Percentiles rank a stretch among this genome's conserved stretches.
phyloP scores from a whole-genome alignment of 805 yeast species.

The Nadsonia fulvescens region DNA sequence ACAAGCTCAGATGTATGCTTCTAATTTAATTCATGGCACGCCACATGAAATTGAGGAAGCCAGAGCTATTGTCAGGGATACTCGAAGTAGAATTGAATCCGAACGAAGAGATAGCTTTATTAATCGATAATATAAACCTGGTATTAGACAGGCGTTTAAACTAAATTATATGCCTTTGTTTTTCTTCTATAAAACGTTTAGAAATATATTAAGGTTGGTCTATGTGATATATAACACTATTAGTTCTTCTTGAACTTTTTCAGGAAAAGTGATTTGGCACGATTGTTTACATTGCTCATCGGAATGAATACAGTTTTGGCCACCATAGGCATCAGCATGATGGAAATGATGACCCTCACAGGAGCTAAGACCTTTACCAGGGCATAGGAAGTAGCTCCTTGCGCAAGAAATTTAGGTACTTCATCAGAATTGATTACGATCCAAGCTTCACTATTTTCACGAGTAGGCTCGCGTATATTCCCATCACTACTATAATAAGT shows the following conservation, averaged over 20 bases:
- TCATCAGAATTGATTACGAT: slow-evolving; percentile 25
- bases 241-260: too few species aligned
- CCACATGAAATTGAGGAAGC: slow-evolving; percentile 84
- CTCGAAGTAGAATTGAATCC: slow-evolving; percentile 1
- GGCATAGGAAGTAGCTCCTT: slow-evolving; percentile 63
- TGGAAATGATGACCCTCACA: slow-evolving; percentile 30
- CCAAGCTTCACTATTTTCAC: slow-evolving; percentile 3
- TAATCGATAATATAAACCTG: too few species aligned
- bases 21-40: slow-evolving; percentile 52
- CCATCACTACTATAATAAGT: too few species aligned
- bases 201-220: too few species aligned
- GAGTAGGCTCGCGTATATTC: too few species aligned
- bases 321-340: slow-evolving; percentile 39
- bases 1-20: slow-evolving; percentile 56
- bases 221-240: too few species aligned
- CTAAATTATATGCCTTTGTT: too few species aligned
- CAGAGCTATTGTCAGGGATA: slow-evolving; percentile 61
- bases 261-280: too few species aligned
- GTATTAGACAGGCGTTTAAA: too few species aligned
- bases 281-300: too few species aligned
- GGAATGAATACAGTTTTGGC: slow-evolving; percentile 36
- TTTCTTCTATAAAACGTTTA: too few species aligned
- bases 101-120: neutral
- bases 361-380: slow-evolving; percentile 43
- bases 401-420: slow-evolving; percentile 36